These are phyloP conservation scores for Hericium rajendrae DNA, from an alignment of 768 basidiomycete genomes.

Conservation along the genomic window DNA sequence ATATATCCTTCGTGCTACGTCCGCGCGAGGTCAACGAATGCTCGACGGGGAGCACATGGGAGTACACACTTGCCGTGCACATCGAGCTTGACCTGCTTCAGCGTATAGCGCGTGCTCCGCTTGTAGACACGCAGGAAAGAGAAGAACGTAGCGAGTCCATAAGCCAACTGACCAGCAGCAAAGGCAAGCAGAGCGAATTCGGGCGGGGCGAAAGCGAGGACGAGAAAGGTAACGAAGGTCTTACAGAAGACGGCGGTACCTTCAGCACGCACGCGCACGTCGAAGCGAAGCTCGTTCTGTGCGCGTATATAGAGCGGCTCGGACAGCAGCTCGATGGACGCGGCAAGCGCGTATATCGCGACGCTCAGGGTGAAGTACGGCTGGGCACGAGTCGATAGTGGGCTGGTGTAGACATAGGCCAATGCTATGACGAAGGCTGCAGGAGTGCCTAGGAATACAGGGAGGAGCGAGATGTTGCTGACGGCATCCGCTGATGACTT, in stretches of 20 bases:
- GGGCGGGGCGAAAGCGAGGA: slow-evolving; percentile 37
- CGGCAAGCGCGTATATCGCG: slow-evolving; percentile 61
- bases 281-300: slow-evolving; percentile 62
- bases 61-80: slow-evolving; percentile 22
- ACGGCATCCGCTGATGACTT: slow-evolving; percentile 8
- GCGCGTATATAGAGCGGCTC: slow-evolving; percentile 49
- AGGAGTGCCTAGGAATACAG: slow-evolving; percentile 59
- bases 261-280: slow-evolving; percentile 75
- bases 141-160: slow-evolving; percentile 47
- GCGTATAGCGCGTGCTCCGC: slow-evolving; percentile 10
- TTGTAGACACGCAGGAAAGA: slow-evolving; percentile 37
- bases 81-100: slow-evolving; percentile 13
- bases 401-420: slow-evolving; percentile 47
- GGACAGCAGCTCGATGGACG: slow-evolving; percentile 65
- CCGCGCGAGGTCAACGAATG: not conserved
- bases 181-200: slow-evolving; percentile 69
- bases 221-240: slow-evolving; percentile 59
- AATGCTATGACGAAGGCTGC: slow-evolving; percentile 43
- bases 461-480: slow-evolving; percentile 52
- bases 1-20: slow-evolving; percentile 18
- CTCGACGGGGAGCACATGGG: not conserved
- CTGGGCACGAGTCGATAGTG: slow-evolving; percentile 46
- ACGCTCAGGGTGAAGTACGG: slow-evolving; percentile 57
- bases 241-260: slow-evolving; percentile 72
- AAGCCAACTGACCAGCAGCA: slow-evolving; percentile 75